phyloP scores from a whole-genome alignment of 169 alveolate species.

The Plasmodium gaboni region DNA sequence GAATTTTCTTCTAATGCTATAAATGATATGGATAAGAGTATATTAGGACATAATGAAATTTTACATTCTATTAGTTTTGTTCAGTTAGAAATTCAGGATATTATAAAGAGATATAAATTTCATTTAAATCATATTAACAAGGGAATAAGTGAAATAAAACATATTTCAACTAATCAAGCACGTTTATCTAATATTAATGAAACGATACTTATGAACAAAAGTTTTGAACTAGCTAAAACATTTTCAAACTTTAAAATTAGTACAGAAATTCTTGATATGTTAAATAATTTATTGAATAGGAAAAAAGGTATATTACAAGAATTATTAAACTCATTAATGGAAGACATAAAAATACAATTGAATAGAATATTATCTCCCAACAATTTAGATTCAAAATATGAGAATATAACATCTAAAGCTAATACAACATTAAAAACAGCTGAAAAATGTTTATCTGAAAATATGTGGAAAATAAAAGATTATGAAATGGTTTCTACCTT shows the following conservation, averaged over 20 bases:
- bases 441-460: too few species aligned
- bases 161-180: too few species aligned
- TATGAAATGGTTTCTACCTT: slow-evolving; percentile 3
- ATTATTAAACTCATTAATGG: slow-evolving; percentile 6
- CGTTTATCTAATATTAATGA: not conserved
- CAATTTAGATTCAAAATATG: too few species aligned
- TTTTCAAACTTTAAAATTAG: slow-evolving; percentile 13
- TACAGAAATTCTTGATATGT: slow-evolving; percentile 19
- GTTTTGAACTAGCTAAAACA: slow-evolving; percentile 18
- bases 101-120: slow-evolving; percentile 24
- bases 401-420: too few species aligned
- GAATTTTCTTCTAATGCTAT: not conserved
- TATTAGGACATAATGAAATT: not conserved
- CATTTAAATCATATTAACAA: slow-evolving; percentile 23
- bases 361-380: not conserved
- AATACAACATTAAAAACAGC: too few species aligned
- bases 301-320: slow-evolving; percentile 3
- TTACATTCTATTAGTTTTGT: slow-evolving; percentile 12
- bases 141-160: not conserved
- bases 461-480: not conserved
- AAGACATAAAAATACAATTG: not conserved
- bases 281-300: slow-evolving; percentile 2
- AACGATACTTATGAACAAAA: slow-evolving; percentile 9
- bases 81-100: slow-evolving; percentile 3
- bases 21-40: not conserved